Evolutionary conservation across 495 filamentous ascomycete species (phyloP).

Genomic region (Peziza echinospora): DNA sequence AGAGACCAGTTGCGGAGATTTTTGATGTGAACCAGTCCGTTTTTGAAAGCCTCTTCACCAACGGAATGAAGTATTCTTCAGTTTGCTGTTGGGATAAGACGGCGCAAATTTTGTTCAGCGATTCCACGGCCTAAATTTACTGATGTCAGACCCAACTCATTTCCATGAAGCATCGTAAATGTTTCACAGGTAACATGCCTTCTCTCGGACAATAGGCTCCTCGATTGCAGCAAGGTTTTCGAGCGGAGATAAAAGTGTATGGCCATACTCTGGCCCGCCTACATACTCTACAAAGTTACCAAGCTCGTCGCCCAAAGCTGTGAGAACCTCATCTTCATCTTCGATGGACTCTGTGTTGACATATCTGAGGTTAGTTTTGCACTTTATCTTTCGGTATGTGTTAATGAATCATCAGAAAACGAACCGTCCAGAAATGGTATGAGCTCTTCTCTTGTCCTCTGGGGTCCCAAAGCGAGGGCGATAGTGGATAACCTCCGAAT

Average conservation of each 20-base stretch:
- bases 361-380: slow-evolving; percentile 6
- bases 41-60: slow-evolving; percentile 85
- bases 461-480: slow-evolving; percentile 80
- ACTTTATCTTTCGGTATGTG: not conserved
- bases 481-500: slow-evolving; percentile 96
- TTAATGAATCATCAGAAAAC: slow-evolving; percentile 1
- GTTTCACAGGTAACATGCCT: slow-evolving; percentile 33
- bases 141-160: too few species aligned
- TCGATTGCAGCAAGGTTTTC: slow-evolving; percentile 97
- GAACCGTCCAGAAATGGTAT: slow-evolving; percentile 96
- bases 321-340: slow-evolving; percentile 95
- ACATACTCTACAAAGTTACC: slow-evolving; percentile 95
- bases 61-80: slow-evolving; percentile 88
- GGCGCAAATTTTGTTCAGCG: slow-evolving; percentile 93
- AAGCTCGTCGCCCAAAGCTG: slow-evolving; percentile 87
- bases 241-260: slow-evolving; percentile 87
- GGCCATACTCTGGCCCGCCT: slow-evolving; percentile 76
- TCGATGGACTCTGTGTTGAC: slow-evolving; percentile 70
- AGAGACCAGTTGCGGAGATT: slow-evolving; percentile 89
- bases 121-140: slow-evolving; percentile 83
- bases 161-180: slow-evolving; percentile 3
- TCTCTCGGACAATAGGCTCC: slow-evolving; percentile 90
- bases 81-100: slow-evolving; percentile 77
- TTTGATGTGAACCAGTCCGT: slow-evolving; percentile 99
- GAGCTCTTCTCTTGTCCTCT: slow-evolving; percentile 89